phyloP scores from a whole-genome alignment of 164 flowering plant genomes.

The Buxus sempervirens region DNA sequence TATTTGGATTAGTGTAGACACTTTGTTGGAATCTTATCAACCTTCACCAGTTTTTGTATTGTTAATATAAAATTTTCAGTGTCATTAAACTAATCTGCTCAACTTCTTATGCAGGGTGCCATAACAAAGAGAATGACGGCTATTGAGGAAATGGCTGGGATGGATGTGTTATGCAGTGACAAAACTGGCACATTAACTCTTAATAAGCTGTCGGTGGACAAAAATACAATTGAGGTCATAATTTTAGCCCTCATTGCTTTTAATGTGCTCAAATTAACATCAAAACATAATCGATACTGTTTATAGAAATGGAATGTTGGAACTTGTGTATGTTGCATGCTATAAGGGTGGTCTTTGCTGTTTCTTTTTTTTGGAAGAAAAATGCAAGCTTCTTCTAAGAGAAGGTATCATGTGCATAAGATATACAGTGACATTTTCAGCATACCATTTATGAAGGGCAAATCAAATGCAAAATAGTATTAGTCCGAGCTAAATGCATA shows the following conservation, averaged over 20 bases:
- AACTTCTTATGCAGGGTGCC: conserved; percentile 51
- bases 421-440: too few species aligned
- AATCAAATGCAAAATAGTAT: too few species aligned
- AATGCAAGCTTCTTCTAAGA: too few species aligned
- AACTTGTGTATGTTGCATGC: too few species aligned
- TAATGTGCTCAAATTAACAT: neutral
- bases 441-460: too few species aligned
- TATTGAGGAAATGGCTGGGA: conserved; percentile 84
- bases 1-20: neutral
- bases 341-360: too few species aligned
- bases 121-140: conserved; percentile 88
- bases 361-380: too few species aligned
- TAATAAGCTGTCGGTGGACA: conserved; percentile 67
- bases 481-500: too few species aligned
- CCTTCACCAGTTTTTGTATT: neutral
- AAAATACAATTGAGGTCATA: conserved; percentile 61
- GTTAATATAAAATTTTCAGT: neutral
- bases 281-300: too few species aligned
- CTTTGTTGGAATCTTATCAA: neutral
- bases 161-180: conserved; percentile 87
- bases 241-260: conserved; percentile 2
- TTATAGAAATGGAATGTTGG: neutral
- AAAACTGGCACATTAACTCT: conserved; percentile 78
- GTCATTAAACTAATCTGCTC: neutral
- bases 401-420: too few species aligned